These are phyloP conservation scores for Akanthomyces lecanii DNA, from an alignment of 2,329 filamentous ascomycete species.

Conservation along the genomic window DNA sequence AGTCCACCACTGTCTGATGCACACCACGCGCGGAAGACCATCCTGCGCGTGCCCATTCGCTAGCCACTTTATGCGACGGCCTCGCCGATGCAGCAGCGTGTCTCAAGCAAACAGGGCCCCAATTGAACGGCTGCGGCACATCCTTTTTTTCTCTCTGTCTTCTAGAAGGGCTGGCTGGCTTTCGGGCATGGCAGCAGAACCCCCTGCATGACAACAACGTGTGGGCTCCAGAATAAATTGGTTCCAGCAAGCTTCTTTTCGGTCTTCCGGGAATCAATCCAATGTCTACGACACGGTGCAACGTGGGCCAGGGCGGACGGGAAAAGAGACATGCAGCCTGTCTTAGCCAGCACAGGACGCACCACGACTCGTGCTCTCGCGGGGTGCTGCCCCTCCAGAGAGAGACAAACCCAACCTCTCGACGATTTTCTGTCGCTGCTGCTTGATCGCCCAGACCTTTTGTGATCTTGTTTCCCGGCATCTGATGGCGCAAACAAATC, in stretches of 20 bases:
- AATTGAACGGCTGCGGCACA: not conserved
- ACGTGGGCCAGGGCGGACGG: not conserved
- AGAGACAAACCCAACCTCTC: no score
- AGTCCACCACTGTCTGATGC: not conserved
- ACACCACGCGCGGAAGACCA: not conserved
- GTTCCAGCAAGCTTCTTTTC: not conserved
- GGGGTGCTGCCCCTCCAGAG: no score
- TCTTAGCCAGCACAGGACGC: not conserved
- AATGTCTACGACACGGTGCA: constrained; percentile 6
- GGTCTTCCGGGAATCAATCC: not conserved
- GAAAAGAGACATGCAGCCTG: not conserved
- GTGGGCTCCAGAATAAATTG: not conserved
- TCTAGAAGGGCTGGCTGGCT: not conserved
- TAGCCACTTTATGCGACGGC: constrained; percentile 7
- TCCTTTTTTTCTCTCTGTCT: not conserved
- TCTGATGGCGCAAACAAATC: no score
- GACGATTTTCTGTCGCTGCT: no score
- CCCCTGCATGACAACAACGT: constrained; percentile 12
- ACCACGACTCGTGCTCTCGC: not conserved
- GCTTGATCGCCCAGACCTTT: no score
- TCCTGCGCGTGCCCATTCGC: not conserved
- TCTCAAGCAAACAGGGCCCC: constrained; percentile 7
- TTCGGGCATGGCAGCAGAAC: not conserved
- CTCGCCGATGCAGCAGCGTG: constrained; percentile 10
- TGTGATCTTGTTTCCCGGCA: no score